Percentiles rank a stretch among this genome's conserved stretches.
Conservation (phyloP, 495 filamentous ascomycete genomes). For the Tuber magnatum region DNA sequence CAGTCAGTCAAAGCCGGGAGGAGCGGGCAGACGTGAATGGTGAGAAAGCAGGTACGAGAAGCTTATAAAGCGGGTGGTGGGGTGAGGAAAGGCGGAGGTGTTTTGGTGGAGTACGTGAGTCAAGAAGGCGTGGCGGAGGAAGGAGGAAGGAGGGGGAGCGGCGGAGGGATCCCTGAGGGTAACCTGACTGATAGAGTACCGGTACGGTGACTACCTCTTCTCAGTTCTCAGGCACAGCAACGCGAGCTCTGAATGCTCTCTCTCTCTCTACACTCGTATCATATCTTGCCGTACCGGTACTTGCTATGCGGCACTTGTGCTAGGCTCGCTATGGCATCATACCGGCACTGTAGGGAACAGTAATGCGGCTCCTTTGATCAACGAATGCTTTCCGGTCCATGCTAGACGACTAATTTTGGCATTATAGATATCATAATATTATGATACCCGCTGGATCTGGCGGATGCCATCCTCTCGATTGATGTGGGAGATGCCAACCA, state of each 20-base stretch:
- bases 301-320: background rate
- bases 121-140: conserved; percentile 10
- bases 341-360: background rate
- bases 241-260: background rate
- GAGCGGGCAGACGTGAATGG: background rate
- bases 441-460: background rate
- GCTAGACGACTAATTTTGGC: background rate
- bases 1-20: background rate
- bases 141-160: background rate
- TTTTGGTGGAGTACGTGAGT: conserved; percentile 23
- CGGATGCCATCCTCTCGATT: background rate
- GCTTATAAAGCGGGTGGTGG: background rate
- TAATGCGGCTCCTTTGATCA: background rate
- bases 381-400: background rate
- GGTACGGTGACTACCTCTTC: background rate
- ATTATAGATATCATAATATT: background rate
- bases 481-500: background rate
- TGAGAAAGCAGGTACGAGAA: background rate
- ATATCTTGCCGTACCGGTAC: background rate
- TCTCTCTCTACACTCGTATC: no score
- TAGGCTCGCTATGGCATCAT: background rate
- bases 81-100: background rate
- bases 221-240: background rate
- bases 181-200: conserved; percentile 3
- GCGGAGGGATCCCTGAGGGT: background rate